These are phyloP conservation scores for Miscanthus lutarioriparius DNA, from an alignment of 176 grass and related monocot genomes.

Conservation along the genomic window DNA sequence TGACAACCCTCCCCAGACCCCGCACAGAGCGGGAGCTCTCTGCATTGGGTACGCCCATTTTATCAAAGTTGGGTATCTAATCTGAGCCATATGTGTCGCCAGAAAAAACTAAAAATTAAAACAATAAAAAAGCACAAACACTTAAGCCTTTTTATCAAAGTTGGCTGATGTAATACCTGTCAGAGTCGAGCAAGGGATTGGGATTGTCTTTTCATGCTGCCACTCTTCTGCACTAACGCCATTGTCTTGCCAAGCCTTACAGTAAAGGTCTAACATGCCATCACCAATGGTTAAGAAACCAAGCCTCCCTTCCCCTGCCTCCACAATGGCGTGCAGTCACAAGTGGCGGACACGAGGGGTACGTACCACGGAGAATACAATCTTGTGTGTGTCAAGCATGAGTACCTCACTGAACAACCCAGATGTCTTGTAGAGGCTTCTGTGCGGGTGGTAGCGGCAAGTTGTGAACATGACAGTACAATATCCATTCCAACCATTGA, in stretches of 20 bases:
- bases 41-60: too few species aligned
- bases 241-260: background rate
- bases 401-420: background rate
- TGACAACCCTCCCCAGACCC: too few species aligned
- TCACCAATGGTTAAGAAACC: conserved; percentile 4
- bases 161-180: background rate
- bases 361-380: conserved; percentile 10
- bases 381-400: conserved; percentile 4
- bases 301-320: conserved; percentile 10
- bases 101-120: background rate
- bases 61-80: too few species aligned
- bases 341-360: background rate
- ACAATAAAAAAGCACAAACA: too few species aligned
- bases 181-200: background rate
- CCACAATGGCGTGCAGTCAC: background rate
- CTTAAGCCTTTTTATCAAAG: too few species aligned
- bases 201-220: background rate
- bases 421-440: background rate
- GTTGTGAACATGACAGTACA: background rate
- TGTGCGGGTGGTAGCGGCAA: background rate
- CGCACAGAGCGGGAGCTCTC: too few species aligned
- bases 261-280: background rate
- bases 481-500: background rate
- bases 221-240: background rate
- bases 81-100: background rate